Evolutionary conservation across 352 stramenopile species (phyloP).

Genomic region (Phytophthora fragariae): DNA sequence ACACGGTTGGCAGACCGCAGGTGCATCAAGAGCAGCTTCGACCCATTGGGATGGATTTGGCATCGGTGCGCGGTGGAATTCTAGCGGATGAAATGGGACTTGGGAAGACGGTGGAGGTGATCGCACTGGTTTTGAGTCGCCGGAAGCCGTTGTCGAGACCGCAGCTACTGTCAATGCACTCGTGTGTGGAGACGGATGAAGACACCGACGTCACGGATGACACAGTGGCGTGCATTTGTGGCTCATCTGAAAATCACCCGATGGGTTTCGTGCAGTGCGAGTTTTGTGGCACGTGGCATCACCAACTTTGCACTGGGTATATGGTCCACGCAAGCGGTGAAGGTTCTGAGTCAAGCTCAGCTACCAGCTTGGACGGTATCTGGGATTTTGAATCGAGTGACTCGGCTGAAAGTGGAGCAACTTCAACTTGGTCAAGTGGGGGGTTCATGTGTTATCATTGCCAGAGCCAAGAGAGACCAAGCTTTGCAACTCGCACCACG

Average conservation of each 20-base stretch:
- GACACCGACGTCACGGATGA: slow-evolving; percentile 9
- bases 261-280: slow-evolving; percentile 60
- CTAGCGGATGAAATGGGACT: slow-evolving; percentile 94
- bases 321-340: background rate
- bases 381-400: slow-evolving; percentile 32
- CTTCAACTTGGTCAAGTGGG: slow-evolving; percentile 11
- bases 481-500: slow-evolving; percentile 75
- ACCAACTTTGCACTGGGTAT: slow-evolving; percentile 68
- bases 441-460: slow-evolving; percentile 77
- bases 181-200: background rate
- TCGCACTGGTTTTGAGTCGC: slow-evolving; percentile 61
- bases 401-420: background rate
- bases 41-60: slow-evolving; percentile 19
- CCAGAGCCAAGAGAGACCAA: slow-evolving; percentile 47
- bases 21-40: slow-evolving; percentile 19
- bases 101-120: slow-evolving; percentile 89
- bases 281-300: slow-evolving; percentile 66
- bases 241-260: slow-evolving; percentile 42
- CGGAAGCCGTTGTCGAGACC: slow-evolving; percentile 42
- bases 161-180: slow-evolving; percentile 24
- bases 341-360: background rate
- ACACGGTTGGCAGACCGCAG: slow-evolving; percentile 1
- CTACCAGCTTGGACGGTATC: slow-evolving; percentile 7
- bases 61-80: slow-evolving; percentile 78
- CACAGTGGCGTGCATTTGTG: slow-evolving; percentile 61